phyloP scores from a whole-genome alignment of 148 eudicot genomes.

The Camellia japonica region DNA sequence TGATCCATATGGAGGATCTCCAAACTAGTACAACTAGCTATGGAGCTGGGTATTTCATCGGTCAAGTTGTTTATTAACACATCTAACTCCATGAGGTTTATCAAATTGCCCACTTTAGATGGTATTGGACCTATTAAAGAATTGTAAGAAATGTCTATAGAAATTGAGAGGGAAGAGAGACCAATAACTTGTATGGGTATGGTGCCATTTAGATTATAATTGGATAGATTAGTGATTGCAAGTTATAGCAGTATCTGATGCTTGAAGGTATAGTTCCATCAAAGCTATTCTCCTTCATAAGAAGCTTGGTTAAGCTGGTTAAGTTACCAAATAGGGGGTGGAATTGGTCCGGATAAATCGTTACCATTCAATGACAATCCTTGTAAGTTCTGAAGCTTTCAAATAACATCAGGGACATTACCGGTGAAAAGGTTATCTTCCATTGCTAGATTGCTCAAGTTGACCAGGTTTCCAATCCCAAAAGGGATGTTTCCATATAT shows the following conservation, averaged over 20 bases:
- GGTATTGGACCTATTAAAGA: background rate
- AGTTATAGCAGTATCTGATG: background rate
- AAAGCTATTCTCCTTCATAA: background rate
- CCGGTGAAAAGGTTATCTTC: background rate
- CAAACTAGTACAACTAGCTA: background rate
- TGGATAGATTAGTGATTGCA: background rate
- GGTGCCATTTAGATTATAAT: background rate
- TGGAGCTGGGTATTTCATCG: background rate
- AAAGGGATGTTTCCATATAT: background rate
- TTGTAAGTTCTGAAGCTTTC: slow-evolving; percentile 11
- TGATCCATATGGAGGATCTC: background rate
- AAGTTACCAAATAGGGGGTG: slow-evolving; percentile 23
- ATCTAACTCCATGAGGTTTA: background rate
- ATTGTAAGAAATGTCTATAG: background rate
- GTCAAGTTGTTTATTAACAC: background rate
- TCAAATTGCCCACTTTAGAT: background rate
- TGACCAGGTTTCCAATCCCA: slow-evolving; percentile 2
- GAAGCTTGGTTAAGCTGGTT: background rate
- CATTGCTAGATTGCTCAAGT: background rate
- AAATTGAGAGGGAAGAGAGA: background rate
- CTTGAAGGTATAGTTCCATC: background rate
- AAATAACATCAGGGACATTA: background rate
- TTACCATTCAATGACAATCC: slow-evolving; percentile 14
- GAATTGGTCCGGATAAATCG: slow-evolving; percentile 26
- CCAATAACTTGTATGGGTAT: background rate